Base-by-base conservation (phyloP, 495 filamentous ascomycete species). In the Talaromyces borbonicus region DNA sequence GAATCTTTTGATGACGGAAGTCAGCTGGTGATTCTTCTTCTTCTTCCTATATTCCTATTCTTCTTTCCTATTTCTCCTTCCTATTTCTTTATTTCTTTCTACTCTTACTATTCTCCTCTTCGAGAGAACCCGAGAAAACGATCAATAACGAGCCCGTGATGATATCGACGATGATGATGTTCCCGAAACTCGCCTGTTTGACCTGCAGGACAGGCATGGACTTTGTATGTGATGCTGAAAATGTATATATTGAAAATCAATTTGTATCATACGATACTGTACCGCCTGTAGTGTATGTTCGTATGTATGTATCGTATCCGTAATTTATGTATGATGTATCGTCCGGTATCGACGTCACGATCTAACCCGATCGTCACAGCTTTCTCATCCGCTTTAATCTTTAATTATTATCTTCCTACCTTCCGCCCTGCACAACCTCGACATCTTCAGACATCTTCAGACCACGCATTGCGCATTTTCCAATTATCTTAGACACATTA, bases 1-100 rank as follows among this genome's bases (percentile, higher is more conserved):
- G 26, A 43, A 43, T 11, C 35, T 42, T 7, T 48, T 52, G 44
- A 52, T 52, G 45, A 3, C 49, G 37, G 49, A 48, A 15, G 15
- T 49, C 15, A 37, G 47, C 33, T 48, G 43, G 43, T 35, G 31
- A 19, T 14, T 29, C 5, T 6, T 29, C 11, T 29, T 29, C 26
- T 19, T 22, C 16, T 38, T 38, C 4, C 22, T 20, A 11, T 38
- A 11, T 11, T 16, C 15, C 23, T 22, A 20, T n/a, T 29, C 18
- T 15, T 18, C 14, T 22, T 15, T 9, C 29, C 5, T 18, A 18
- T 33, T 2, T 32, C 14, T 35, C 9, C 15, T 40, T 22, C 23
- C 20, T 29, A 15, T 15, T 18, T 22, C 14, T 15, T 9, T 20
- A 7, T 18, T 29, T 33, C 4, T 32, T 22, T 35, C 9, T 6